Conservation (phyloP, 2,329 filamentous ascomycete species). For the Polytolypa hystricis region DNA sequence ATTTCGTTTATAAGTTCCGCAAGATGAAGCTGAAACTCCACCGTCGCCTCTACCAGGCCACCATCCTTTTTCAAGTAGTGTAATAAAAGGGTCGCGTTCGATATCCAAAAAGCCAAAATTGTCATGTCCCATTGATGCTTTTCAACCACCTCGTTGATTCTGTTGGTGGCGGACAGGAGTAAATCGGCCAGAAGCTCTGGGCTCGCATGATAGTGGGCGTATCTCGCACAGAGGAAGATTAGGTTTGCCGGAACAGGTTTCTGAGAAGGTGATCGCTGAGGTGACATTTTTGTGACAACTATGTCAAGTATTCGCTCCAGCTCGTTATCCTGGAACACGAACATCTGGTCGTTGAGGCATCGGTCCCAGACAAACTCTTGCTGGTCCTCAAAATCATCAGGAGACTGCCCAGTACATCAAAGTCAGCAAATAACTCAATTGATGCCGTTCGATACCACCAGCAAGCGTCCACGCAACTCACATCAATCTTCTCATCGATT, state of each 20-base stretch:
- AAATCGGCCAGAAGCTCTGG: conserved; percentile 71
- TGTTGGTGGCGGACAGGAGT: conserved; percentile 78
- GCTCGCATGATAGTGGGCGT: conserved; percentile 93
- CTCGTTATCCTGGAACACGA: conserved; percentile 94
- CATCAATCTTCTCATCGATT: conserved; percentile 89
- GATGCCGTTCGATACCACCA: conserved; percentile 3
- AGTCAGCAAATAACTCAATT: conserved; percentile 4
- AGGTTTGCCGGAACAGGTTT: conserved; percentile 97
- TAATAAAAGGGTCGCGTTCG: conserved; percentile 86
- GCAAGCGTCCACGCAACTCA: conserved; percentile 38
- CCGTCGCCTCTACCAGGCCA: conserved; percentile 67
- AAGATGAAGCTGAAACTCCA: conserved; percentile 83
- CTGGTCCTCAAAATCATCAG: conserved; percentile 72
- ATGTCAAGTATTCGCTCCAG: conserved; percentile 86
- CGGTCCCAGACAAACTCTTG: conserved; percentile 94
- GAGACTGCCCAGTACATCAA: conserved; percentile 26
- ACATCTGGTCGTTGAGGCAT: conserved; percentile 97
- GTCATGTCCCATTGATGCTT: conserved; percentile 98
- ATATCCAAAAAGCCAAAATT: conserved; percentile 96
- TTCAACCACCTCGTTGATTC: conserved; percentile 96
- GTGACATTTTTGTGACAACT: conserved; percentile 95
- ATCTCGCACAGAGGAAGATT: conserved; percentile 87
- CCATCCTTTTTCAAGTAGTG: conserved; percentile 95
- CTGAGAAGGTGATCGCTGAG: conserved; percentile 87
- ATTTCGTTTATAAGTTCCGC: conserved; percentile 96